Base-by-base conservation (phyloP, 129 eudicot species). In the Artemisia argyi region DNA sequence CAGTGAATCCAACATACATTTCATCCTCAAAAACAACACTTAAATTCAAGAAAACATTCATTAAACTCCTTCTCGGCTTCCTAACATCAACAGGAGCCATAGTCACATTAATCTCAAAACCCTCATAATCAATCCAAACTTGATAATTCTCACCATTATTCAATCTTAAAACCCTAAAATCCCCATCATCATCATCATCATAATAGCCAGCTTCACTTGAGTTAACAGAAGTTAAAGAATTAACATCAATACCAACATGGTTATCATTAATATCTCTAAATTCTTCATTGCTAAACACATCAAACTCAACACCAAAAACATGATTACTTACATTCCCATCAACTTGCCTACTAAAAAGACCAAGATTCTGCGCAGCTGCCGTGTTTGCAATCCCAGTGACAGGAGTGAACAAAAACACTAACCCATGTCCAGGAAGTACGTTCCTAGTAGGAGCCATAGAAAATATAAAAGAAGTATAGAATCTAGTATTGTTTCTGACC, bases 1-100 rank as follows among this genome's bases (percentile, higher is more conserved):
- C 87, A 55, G 95, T 85, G 46, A 90, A 90, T 2, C 97, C 97
- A 19, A 90, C 89, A 81, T 78, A 90, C 95, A 87, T 90, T 59
- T 87, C 85, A 79, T 87, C 95, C 73, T 81, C 82, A 47, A 90
- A 79, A 74, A 90, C 95, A 7, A 57, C 79, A 18, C 91, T 81
- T 22, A 90, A 81, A 82, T 87, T 77, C 63, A 81, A 55, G 1
- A 74, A 35, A 58, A 77, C 77, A 69, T 57, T 65, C 48, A 90
- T 50, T 82, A 90, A 78, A 30, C 87, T 77, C 78, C 76, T 75
- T 18, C 30, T 75, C 69, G 95, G 95, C 82, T 89, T 81, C 24
- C 5, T 77, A 22, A 77, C 52, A 19, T 91, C 95, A 26, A 50
- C 89, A 30, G 84, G 84, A 39, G 87, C 95, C 82, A 90, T 85